phyloP scores from a whole-genome alignment of 2,329 filamentous ascomycete species.

The Aureobasidium vineae region DNA sequence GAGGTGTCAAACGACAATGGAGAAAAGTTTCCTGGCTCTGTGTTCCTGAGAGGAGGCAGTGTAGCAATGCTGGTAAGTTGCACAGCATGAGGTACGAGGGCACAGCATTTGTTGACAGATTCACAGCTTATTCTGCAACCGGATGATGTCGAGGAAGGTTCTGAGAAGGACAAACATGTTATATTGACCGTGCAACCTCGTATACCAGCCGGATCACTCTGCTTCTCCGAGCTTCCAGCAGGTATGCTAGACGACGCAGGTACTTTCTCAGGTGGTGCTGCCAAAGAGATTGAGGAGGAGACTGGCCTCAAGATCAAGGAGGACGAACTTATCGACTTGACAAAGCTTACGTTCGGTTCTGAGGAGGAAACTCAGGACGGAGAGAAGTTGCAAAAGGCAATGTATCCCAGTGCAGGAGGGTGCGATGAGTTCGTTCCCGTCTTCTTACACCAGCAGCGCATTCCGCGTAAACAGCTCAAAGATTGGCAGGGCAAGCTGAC shows the following conservation, averaged over 20 bases:
- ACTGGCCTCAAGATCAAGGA: conserved; percentile 53
- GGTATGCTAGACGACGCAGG: conserved; percentile 60
- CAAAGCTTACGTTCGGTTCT: conserved; percentile 47
- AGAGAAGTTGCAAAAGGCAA: conserved; percentile 48
- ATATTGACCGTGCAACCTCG: conserved; percentile 59
- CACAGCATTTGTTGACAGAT: background rate
- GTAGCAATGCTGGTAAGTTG: conserved; percentile 55
- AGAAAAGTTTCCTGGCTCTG: conserved; percentile 55
- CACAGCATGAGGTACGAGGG: background rate
- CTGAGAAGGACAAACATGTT: conserved; percentile 50
- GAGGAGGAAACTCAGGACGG: conserved; percentile 30
- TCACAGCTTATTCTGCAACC: conserved; percentile 55
- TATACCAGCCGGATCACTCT: conserved; percentile 55
- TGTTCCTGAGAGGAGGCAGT: conserved; percentile 59
- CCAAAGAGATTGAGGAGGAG: conserved; percentile 58
- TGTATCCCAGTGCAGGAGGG: conserved; percentile 57
- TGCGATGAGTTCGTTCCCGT: conserved; percentile 60
- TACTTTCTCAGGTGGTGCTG: conserved; percentile 55
- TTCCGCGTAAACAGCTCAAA: conserved; percentile 50
- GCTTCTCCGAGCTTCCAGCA: conserved; percentile 58
- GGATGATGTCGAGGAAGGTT: conserved; percentile 45
- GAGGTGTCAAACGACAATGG: conserved; percentile 53
- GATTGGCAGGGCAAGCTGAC: conserved; percentile 54
- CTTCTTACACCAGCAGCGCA: conserved; percentile 55
- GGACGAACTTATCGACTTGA: conserved; percentile 55